Base-by-base conservation (phyloP, 805 yeast genomes). In the Kodamaea sagamina region DNA sequence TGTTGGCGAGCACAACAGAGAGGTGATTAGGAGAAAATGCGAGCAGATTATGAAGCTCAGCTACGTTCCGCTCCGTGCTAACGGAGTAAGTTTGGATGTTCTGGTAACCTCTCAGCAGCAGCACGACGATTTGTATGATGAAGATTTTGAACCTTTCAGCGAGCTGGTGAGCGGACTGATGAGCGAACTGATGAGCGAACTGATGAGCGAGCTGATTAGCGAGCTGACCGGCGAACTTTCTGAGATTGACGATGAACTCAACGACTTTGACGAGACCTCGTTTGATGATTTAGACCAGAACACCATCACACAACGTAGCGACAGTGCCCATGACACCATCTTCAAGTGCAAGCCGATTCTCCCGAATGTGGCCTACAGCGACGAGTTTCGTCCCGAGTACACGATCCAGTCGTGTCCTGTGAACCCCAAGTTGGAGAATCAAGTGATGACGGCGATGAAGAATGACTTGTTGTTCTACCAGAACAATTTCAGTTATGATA, bases 321-420 rank as follows among this genome's bases (percentile, higher is more conserved):
- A 31, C 2, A 10, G 26, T 6, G 13, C 15, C 21, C 31, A 31
- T 7, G 32, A 16, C 2, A 22, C 34, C 1, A 17, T 42, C 4
- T 50, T 52, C 17, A 57, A 57, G 19, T 46, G 47, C 22, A 52
- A 49, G 17, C 51, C 57, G 5, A 52, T 71, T 13, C 46, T 58
- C 4, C 68, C 73, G 0, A 61, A 51, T 42, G 68, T 68, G 7
- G 75, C 74, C 4, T 78, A 71, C 50, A 58, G 71, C 3, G 78
- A 77, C 19, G 78, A 75, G 45, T 78, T 68, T 48, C 56, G 80
- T 32, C 77, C 81, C 0, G 82, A 78, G 49, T 78, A 72, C 50
- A 57, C 63, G 10, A 47, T 78, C 19, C 86, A 80, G 55, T 78
- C 82, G 7, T 76, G 81, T 52, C 82, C 82, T 1, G 59, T 71